Percentiles rank a stretch among this genome's conserved stretches.
phyloP scores from a whole-genome alignment of 352 stramenopile species.

The Phytophthora pistaciae region DNA sequence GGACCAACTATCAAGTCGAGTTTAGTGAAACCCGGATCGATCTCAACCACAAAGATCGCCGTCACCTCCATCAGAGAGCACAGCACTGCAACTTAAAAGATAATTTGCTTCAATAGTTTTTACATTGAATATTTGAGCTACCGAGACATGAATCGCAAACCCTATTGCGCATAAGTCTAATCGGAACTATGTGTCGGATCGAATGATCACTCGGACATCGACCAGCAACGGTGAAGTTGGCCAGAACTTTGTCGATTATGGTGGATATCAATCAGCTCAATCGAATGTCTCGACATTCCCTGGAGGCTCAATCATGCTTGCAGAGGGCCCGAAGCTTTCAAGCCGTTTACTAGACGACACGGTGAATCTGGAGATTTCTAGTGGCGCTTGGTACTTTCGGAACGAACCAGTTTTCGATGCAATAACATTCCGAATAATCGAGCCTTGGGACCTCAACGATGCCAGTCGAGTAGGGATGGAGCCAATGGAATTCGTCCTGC shows the following conservation, averaged over 20 bases:
- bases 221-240: constrained; percentile 16
- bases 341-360: background rate
- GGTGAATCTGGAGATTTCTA: background rate
- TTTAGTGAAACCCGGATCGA: background rate
- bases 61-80: background rate
- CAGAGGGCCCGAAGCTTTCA: background rate
- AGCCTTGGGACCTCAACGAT: background rate
- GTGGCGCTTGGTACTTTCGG: background rate
- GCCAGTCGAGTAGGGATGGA: background rate
- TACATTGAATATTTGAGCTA: too few species aligned
- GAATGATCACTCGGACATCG: constrained; percentile 13
- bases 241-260: too few species aligned
- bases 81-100: background rate
- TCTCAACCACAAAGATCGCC: background rate
- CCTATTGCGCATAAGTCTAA: constrained; percentile 14
- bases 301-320: background rate
- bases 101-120: background rate
- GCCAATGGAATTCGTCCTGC: background rate
- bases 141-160: too few species aligned
- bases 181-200: constrained; percentile 9
- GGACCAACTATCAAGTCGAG: background rate
- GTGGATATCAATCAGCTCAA: background rate
- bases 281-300: background rate
- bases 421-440: background rate
- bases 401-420: background rate